These are phyloP conservation scores for Tricharina praecox DNA, from an alignment of 495 filamentous ascomycete genomes.

Conservation along the genomic window DNA sequence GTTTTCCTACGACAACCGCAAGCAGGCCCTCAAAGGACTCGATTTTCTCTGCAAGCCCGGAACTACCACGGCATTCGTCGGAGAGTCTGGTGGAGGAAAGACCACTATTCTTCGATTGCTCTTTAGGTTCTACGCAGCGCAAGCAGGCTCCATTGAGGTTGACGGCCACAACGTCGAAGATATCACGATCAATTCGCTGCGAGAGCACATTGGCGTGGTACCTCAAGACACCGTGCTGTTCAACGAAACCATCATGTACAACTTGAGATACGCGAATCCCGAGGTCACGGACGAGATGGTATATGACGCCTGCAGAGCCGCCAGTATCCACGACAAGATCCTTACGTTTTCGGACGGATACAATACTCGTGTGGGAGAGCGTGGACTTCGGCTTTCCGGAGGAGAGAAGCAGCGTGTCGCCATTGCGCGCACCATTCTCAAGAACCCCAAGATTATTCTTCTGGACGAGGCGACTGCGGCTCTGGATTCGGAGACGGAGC, in stretches of 20 bases:
- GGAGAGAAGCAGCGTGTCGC: conserved; percentile 96
- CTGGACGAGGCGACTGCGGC: conserved; percentile 94
- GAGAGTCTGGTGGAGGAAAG: conserved; percentile 91
- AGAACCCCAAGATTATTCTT: conserved; percentile 89
- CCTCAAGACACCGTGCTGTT: conserved; percentile 94
- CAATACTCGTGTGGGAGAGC: conserved; percentile 82
- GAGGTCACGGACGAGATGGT: conserved; percentile 72
- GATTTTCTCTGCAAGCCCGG: conserved; percentile 70
- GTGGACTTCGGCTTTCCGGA: conserved; percentile 77
- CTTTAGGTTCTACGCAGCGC: conserved; percentile 83
- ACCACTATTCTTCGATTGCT: conserved; percentile 92
- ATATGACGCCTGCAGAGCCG: conserved; percentile 72
- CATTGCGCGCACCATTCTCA: conserved; percentile 89
- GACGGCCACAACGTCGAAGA: conserved; percentile 73
- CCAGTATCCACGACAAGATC: conserved; percentile 93
- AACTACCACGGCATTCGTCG: conserved; percentile 87
- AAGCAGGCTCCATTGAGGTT: conserved; percentile 58
- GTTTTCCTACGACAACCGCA: conserved; percentile 77
- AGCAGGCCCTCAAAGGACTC: conserved; percentile 67
- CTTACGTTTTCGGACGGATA: conserved; percentile 84
- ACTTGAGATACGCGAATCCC: conserved; percentile 85
- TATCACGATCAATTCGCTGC: conserved; percentile 82
- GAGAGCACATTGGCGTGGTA: conserved; percentile 80
- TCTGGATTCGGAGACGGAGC: conserved; percentile 86
- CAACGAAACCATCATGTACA: conserved; percentile 96